Percentiles rank a stretch among this genome's conserved stretches.
These are phyloP conservation scores for Colletotrichum sp. DNA, from an alignment of 2,329 filamentous ascomycete genomes.

Conservation along the genomic window DNA sequence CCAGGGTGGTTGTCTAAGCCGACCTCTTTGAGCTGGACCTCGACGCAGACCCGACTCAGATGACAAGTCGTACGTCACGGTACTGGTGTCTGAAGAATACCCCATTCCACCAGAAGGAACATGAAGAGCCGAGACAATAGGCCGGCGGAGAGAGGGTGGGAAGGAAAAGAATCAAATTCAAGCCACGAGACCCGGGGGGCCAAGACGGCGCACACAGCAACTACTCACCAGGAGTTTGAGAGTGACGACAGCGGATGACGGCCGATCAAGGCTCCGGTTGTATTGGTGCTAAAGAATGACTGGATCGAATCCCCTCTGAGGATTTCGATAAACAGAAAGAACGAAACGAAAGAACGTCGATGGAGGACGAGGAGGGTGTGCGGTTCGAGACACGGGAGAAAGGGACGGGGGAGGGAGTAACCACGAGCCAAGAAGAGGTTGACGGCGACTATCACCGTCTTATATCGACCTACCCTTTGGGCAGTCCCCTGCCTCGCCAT, in stretches of 20 bases:
- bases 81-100: neutral
- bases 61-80: slow-evolving; percentile 14
- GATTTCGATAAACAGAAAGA: neutral
- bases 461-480: slow-evolving; percentile 20
- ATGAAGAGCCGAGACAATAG: slow-evolving; percentile 21
- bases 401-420: neutral
- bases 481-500: slow-evolving; percentile 12
- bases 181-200: slow-evolving; percentile 11
- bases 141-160: slow-evolving; percentile 9
- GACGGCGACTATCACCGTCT: slow-evolving; percentile 16
- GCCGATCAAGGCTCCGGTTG: slow-evolving; percentile 9
- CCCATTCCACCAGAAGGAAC: neutral
- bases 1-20: neutral
- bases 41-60: slow-evolving; percentile 3
- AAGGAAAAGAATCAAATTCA: neutral
- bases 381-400: slow-evolving; percentile 8
- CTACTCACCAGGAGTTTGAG: slow-evolving; percentile 7
- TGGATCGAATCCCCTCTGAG: neutral
- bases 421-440: slow-evolving; percentile 1
- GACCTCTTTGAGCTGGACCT: neutral
- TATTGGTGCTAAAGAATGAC: slow-evolving; percentile 6
- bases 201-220: neutral
- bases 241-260: slow-evolving; percentile 21
- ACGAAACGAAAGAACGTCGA: slow-evolving; percentile 15
- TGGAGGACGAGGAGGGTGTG: slow-evolving; percentile 1